These are phyloP conservation scores for Colletotrichum orchidophilum DNA, from an alignment of 2,329 filamentous ascomycete genomes.

Conservation along the genomic window DNA sequence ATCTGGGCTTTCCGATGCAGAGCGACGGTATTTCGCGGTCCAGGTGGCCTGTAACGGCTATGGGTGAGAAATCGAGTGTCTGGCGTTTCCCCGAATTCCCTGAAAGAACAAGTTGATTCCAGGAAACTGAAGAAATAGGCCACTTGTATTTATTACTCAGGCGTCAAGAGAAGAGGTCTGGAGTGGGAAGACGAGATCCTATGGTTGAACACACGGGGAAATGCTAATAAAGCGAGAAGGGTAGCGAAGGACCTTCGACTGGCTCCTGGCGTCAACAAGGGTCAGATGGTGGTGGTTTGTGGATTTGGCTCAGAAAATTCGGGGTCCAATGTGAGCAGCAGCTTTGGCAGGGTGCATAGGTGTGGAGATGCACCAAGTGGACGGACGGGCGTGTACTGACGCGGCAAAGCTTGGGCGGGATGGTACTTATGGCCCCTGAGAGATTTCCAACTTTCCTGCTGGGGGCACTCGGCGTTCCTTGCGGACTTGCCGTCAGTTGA, in stretches of 20 bases:
- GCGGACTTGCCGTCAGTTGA: conserved; percentile 27
- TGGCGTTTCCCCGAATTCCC: background rate
- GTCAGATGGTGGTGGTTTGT: conserved; percentile 25
- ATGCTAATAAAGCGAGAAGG: conserved; percentile 30
- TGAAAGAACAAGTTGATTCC: background rate
- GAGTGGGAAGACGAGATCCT: conserved; percentile 2
- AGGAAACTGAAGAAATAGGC: background rate
- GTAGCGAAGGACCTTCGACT: conserved; percentile 22
- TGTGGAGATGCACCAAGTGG: conserved; percentile 1
- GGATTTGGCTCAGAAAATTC: conserved; percentile 28
- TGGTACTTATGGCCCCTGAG: conserved; percentile 7
- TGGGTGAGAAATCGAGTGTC: background rate
- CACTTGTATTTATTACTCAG: background rate
- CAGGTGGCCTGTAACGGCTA: background rate
- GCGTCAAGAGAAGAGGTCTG: background rate
- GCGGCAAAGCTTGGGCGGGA: conserved; percentile 6
- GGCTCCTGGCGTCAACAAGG: conserved; percentile 9
- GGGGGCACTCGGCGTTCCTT: conserved; percentile 22
- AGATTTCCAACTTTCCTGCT: background rate
- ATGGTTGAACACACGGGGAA: background rate
- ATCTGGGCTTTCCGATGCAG: conserved; percentile 14
- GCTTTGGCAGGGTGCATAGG: conserved; percentile 3
- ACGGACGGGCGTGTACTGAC: conserved; percentile 8
- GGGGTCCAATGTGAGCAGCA: conserved; percentile 28
- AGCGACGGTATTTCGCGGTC: background rate